Evolutionary conservation across 2,329 filamentous ascomycete genomes (phyloP).

Genomic region (Fusarium musae): DNA sequence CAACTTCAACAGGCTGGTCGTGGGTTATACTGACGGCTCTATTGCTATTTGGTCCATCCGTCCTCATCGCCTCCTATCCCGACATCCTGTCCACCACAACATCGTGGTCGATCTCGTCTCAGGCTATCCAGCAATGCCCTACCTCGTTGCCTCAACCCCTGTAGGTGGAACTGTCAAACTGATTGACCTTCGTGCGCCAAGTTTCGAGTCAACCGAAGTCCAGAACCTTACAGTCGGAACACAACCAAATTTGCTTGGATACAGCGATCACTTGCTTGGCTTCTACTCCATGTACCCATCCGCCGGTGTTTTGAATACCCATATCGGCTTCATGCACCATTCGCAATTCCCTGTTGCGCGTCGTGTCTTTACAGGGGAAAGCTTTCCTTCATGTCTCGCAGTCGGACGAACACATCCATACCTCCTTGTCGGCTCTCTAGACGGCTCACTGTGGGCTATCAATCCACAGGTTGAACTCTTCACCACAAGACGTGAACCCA

Average conservation of each 20-base stretch:
- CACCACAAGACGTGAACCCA: conserved; percentile 47
- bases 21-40: conserved; percentile 67
- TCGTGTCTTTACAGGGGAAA: conserved; percentile 62
- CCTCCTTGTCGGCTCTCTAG: conserved; percentile 62
- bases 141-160: conserved; percentile 65
- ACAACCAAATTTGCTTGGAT: conserved; percentile 64
- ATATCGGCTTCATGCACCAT: conserved; percentile 63
- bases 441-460: conserved; percentile 64
- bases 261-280: conserved; percentile 66
- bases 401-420: conserved; percentile 64
- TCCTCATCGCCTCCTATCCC: conserved; percentile 60
- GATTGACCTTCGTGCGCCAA: conserved; percentile 64
- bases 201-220: conserved; percentile 64
- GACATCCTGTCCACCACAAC: conserved; percentile 65
- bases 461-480: conserved; percentile 54
- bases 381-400: conserved; percentile 61
- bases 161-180: conserved; percentile 65
- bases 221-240: conserved; percentile 62
- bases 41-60: conserved; percentile 67
- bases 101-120: conserved; percentile 65
- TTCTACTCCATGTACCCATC: conserved; percentile 65
- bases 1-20: conserved; percentile 63
- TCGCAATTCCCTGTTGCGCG: conserved; percentile 64
- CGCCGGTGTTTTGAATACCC: conserved; percentile 63
- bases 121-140: conserved; percentile 66